Evolutionary conservation across 2,329 filamentous ascomycete genomes (phyloP), one percentile per base, ranked within the genome.

Genomic region (Botryosphaeria dothidea): DNA sequence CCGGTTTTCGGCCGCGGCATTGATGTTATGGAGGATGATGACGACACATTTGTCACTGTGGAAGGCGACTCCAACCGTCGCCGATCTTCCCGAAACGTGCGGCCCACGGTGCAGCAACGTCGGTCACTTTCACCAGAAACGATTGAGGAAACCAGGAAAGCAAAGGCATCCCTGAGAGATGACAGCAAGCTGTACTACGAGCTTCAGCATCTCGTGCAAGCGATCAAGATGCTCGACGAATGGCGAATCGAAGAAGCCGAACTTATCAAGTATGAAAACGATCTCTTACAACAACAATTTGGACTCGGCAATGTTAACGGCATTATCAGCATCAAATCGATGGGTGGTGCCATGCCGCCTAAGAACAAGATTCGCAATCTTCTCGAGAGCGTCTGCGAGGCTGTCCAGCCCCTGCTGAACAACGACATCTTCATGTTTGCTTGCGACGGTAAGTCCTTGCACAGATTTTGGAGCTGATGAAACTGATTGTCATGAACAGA

Each of bases 211-310:
- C 73, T 83, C 17, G 74, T 81, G 36, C 75, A 74, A 36, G 72
- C 79, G n/a, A 73, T 83, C 36, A 71, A 72, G 34, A 71, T 80
- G n/a, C 75, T 83, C 62, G 71, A 74, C 29, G 70, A 77, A 48
- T 84, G 80, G 80, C 76, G 79, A 27, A 67, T 71, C 1, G 71
- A 79, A 36, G 81, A 83, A 70, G 71, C 76, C 29, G 70, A 74
- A 15, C 73, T 80, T 36, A 77, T 77, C 11, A 63, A 71, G 74
- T 76, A 36, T 46, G 36, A 34, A 41, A n/a, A n/a, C n/a, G 17
- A 46, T 1, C 19, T 23, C 6, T 23, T n/a, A 2, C 27, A 38
- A 56, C 7, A 11, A 31, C 17, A 5, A 46, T 9, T 49, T n/a
- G 51, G 48, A 34, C 29, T 49, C 49, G 31, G 48, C 29, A 46